phyloP scores from a whole-genome alignment of 2,329 filamentous ascomycete genomes.

The Apiospora malaysiana region DNA sequence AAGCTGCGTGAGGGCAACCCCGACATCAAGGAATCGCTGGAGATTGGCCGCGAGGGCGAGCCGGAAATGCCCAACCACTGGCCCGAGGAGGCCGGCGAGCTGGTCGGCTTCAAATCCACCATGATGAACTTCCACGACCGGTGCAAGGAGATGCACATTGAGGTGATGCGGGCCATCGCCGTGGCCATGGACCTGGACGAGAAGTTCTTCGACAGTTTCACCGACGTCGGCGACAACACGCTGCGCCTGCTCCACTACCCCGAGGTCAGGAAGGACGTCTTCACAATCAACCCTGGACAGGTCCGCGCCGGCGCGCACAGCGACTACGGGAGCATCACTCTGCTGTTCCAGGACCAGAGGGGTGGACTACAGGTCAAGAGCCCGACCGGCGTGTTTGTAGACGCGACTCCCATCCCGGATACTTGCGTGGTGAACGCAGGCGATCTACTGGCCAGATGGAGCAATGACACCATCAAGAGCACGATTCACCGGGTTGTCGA shows the following conservation, averaged over 20 bases:
- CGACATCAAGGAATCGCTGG: conserved; percentile 69
- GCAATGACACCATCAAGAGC: conserved; percentile 88
- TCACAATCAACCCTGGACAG: conserved; percentile 69
- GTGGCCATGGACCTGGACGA: conserved; percentile 77
- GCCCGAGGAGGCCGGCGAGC: conserved; percentile 63
- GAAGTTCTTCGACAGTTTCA: conserved; percentile 77
- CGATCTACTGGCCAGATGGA: conserved; percentile 83
- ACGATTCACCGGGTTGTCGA: conserved; percentile 91
- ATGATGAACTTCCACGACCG: conserved; percentile 79
- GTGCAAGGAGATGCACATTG: conserved; percentile 75
- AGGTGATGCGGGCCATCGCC: conserved; percentile 85
- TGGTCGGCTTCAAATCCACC: conserved; percentile 66
- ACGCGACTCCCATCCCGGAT: conserved; percentile 62
- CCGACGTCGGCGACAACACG: conserved; percentile 73
- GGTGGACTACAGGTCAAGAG: conserved; percentile 67
- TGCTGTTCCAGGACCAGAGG: conserved; percentile 65
- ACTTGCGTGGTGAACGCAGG: conserved; percentile 48
- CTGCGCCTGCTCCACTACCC: conserved; percentile 81
- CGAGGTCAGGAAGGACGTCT: conserved; percentile 67
- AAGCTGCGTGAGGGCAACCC: conserved; percentile 63
- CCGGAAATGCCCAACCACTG: conserved; percentile 76
- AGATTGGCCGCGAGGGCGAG: conserved; percentile 67
- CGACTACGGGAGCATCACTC: conserved; percentile 66
- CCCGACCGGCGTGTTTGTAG: conserved; percentile 78
- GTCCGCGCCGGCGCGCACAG: conserved; percentile 82